phyloP scores from a whole-genome alignment of 345 rosid species.

The Hibiscus trionum region DNA sequence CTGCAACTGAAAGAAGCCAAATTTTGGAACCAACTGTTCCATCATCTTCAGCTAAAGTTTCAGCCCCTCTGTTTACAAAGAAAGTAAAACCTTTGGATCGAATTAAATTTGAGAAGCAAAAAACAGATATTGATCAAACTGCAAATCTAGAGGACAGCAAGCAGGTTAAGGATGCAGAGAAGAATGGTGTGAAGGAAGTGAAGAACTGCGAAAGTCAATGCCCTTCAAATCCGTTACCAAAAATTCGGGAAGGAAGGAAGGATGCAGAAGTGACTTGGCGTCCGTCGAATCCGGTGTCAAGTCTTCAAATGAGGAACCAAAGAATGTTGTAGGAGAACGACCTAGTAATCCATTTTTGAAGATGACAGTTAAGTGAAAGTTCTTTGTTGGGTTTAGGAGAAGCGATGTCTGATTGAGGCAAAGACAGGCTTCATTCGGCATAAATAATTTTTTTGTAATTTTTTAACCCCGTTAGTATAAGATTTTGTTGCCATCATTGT shows the following conservation, averaged over 20 bases:
- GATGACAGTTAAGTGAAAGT: slow-evolving; percentile 30
- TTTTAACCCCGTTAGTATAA: too few relatives aligned
- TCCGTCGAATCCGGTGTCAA: slow-evolving; percentile 36
- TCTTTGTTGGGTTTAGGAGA: too few relatives aligned
- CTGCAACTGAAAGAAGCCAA: too few relatives aligned
- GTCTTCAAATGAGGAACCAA: slow-evolving; percentile 14
- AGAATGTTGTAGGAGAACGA: slow-evolving; percentile 25
- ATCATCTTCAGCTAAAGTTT: too few relatives aligned
- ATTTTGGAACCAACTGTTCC: too few relatives aligned
- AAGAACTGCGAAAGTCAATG: slow-evolving; percentile 16
- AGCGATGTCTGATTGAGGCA: not conserved
- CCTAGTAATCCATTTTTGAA: slow-evolving; percentile 50
- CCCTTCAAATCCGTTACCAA: slow-evolving; percentile 20
- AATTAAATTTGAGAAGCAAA: slow-evolving; percentile 26
- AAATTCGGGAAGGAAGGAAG: slow-evolving; percentile 14
- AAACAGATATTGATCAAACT: slow-evolving; percentile 16
- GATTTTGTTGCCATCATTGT: too few relatives aligned
- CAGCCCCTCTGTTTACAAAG: slow-evolving; percentile 39
- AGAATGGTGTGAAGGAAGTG: slow-evolving; percentile 1
- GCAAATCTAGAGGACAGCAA: slow-evolving; percentile 12
- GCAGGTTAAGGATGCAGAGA: slow-evolving; percentile 8
- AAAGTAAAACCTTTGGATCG: slow-evolving; percentile 34
- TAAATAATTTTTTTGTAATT: not conserved
- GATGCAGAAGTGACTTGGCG: not conserved
- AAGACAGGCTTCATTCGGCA: not conserved